Evolutionary conservation across 768 basidiomycete genomes (phyloP).

Genomic region (Rhizopogon vesiculosus): DNA sequence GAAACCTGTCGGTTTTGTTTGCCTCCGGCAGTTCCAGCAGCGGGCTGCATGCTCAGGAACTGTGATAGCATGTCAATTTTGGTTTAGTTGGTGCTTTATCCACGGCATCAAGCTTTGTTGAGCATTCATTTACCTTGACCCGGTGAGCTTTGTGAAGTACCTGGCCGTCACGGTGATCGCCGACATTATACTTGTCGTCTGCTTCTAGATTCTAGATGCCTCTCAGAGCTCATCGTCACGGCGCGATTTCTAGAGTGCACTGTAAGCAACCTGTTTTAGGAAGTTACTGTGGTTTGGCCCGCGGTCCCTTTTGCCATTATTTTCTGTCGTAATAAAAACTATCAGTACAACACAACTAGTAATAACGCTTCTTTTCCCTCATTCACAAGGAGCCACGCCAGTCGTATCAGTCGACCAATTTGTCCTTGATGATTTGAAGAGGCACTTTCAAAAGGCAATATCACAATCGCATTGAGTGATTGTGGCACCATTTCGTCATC

Average conservation of each 20-base stretch:
- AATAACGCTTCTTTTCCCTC: not conserved
- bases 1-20: not conserved
- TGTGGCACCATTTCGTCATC: not conserved
- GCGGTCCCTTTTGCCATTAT: slow-evolving; percentile 8
- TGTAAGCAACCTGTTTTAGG: slow-evolving; percentile 19
- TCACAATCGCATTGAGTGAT: not conserved
- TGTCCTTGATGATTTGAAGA: not conserved
- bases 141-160: not conserved
- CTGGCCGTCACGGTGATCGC: not conserved
- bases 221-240: slow-evolving; percentile 12
- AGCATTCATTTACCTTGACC: not conserved
- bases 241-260: not conserved
- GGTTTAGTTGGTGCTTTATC: not conserved
- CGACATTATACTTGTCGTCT: slow-evolving; percentile 21
- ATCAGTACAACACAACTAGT: not conserved
- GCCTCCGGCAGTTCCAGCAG: not conserved
- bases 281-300: slow-evolving; percentile 26
- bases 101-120: slow-evolving; percentile 3
- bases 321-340: not conserved
- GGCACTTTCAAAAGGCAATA: not conserved
- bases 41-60: not conserved
- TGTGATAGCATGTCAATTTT: not conserved
- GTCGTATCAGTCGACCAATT: not conserved
- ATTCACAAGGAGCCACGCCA: not conserved
- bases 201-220: slow-evolving; percentile 9